Conservation (phyloP, 139 green algal species). For the Raphidocelis subcapitata region DNA sequence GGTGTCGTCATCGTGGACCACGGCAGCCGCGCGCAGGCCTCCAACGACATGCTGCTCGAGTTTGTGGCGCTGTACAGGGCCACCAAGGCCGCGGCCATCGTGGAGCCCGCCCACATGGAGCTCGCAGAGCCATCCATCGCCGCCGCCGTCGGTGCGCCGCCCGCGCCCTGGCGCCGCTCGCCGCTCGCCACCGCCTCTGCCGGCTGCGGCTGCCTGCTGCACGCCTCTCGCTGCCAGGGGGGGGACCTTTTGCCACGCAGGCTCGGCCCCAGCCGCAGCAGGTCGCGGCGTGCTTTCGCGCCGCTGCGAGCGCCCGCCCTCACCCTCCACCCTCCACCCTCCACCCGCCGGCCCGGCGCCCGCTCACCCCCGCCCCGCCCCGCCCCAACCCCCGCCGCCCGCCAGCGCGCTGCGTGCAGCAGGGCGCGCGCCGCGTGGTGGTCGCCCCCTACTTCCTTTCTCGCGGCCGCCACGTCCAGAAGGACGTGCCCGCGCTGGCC, state of each 20-base stretch:
- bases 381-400: too few species aligned
- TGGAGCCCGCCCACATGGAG: slow-evolving; percentile 91
- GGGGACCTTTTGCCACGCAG: too few species aligned
- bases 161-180: too few species aligned
- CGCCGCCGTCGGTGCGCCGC: slow-evolving; percentile 55
- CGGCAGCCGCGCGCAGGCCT: slow-evolving; percentile 68
- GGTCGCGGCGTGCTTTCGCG: too few species aligned
- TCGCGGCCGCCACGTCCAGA: slow-evolving; percentile 73
- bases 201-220: too few species aligned
- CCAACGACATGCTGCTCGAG: slow-evolving; percentile 82
- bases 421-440: slow-evolving; percentile 61
- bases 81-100: slow-evolving; percentile 46
- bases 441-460: slow-evolving; percentile 90
- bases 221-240: too few species aligned
- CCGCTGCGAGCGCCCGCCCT: too few species aligned
- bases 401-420: slow-evolving; percentile 37
- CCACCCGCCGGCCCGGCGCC: too few species aligned
- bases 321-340: too few species aligned
- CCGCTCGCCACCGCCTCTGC: too few species aligned
- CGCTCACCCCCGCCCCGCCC: too few species aligned
- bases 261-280: too few species aligned
- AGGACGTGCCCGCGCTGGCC: slow-evolving; percentile 85
- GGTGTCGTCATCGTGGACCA: slow-evolving; percentile 93
- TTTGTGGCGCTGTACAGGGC: slow-evolving; percentile 75
- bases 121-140: slow-evolving; percentile 80